These are phyloP conservation scores for Inga laurina DNA, from an alignment of 306 rosid species.

Conservation along the genomic window DNA sequence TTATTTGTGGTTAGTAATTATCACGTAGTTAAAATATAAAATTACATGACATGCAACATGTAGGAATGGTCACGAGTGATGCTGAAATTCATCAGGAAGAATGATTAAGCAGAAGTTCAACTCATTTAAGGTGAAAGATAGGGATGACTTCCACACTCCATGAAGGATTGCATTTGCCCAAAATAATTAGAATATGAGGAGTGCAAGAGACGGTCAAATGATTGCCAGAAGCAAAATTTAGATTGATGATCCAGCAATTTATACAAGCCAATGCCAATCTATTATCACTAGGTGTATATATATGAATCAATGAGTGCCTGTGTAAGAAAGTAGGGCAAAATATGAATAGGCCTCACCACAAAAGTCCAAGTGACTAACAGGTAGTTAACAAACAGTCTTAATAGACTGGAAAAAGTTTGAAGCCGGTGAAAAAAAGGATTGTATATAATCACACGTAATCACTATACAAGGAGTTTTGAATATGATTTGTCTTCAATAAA, in stretches of 20 bases:
- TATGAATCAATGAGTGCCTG: not conserved
- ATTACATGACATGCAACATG: constrained; percentile 3
- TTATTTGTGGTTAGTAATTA: not conserved
- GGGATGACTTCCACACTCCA: constrained; percentile 17
- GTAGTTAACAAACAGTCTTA: constrained; percentile 7
- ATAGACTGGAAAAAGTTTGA: constrained; percentile 11
- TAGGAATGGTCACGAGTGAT: constrained; percentile 9
- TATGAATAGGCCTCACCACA: not conserved
- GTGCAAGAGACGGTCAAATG: not conserved
- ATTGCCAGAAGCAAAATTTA: constrained; percentile 12
- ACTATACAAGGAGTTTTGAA: too few species aligned
- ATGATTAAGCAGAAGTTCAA: constrained; percentile 15
- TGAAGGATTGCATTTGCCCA: not conserved
- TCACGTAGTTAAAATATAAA: not conserved
- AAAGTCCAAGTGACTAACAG: constrained; percentile 20
- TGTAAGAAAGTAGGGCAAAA: constrained; percentile 21
- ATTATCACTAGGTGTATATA: not conserved
- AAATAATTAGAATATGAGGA: constrained; percentile 28
- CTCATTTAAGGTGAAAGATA: constrained; percentile 16
- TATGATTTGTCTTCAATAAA: too few species aligned
- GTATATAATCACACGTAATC: constrained; percentile 1
- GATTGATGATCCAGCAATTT: constrained; percentile 21
- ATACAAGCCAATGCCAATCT: constrained; percentile 14
- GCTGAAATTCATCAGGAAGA: constrained; percentile 17
- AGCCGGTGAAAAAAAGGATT: constrained; percentile 11